Base-by-base conservation (phyloP, 116 monocot genomes). In the Cymodocea nodosa region DNA sequence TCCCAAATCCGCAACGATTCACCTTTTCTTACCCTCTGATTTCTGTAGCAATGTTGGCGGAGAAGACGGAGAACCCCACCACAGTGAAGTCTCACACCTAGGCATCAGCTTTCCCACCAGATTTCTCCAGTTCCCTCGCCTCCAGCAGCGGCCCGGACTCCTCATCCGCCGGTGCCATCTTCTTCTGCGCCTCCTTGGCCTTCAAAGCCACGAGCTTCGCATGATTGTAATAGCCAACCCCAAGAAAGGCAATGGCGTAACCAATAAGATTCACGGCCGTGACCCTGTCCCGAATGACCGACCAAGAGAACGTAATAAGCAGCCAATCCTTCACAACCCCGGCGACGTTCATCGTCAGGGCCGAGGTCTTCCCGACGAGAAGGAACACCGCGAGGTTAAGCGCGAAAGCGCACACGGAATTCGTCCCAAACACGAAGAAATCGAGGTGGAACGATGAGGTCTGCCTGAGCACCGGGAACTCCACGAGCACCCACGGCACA, bases 171-270 rank as follows among this genome's bases (percentile, higher is more conserved):
- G 58, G 36, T 76, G 56, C 50, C 15, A 30, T 30, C 30, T 57
- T 60, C 80, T 86, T 91, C 84, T 92, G 86, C 80, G 79, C 86
- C 25, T 79, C 82, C 82, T 86, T 85, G 13, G 80, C 82, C 80
- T 86, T 94, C 62, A 94, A 77, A 1, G 80, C 86, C 72, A 82
- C 89, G 35, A 94, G 75, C 80, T 94, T 94, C 56, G 71, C 74
- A 35, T 94, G 93, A 65, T 94, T 94, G 76, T 94, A 94, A 68
- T 86, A 94, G 3, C 80, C 93, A 39, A 76, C 75, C 2, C 81
- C 81, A 2, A 82, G 68, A 58, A 78, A 82, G 14, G 78, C 82
- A 12, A 82, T 68, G n/a, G 69, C 82, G 56, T 78, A 81, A 23
- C 73, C 82, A 15, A 71, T 3, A 24, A 82, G 77, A 56, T 82